Evolutionary conservation across 2,329 filamentous ascomycete species (phyloP), one percentile per base, ranked within the genome.

Genomic region (Aspergillus sp.): DNA sequence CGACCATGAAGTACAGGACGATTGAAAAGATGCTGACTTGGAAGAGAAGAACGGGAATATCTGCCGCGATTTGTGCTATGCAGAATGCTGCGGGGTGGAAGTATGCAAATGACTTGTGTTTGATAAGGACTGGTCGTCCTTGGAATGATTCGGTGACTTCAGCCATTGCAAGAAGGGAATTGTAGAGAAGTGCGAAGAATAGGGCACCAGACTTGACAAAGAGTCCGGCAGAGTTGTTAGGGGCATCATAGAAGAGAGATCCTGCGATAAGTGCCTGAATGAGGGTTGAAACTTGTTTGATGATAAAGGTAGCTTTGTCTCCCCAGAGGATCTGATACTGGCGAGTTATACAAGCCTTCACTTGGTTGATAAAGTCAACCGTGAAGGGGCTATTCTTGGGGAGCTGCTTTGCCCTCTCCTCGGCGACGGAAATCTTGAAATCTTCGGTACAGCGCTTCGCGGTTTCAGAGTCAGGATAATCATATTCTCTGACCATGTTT

Each of bases 271-370:
- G 74, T 0, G 88, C 87, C 67, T 89, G 85, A 0, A 81, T 68
- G 7, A 90, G 69, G 1, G 84, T 87, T 0, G 83, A 82, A 5
- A 80, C 74, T 66, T 89, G 86, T 70, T 88, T 89, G 75, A 89
- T 86, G 63, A 87, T 66, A 45, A 89, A 85, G 0, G 86, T 87
- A 0, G 84, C 80, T 66, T 87, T 88, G 72, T 90, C 87, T 46
- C 87, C 87, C 80, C 83, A 85, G 1, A 90, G 68, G 30, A 90
- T 87, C 66, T 89, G 86, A 64, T 89, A 90, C 64, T 90, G 87
- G 4, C 89, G 83, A 22, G 72, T 74, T 15, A 89, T 73, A 58
- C 84, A 85, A 1, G 85, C 81, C 41, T 79, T 82, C 28, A 89
- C 81, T 68, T 91, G 87, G 1, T 76, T 74, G 0, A 70, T 13